Conservation (phyloP, 2,329 filamentous ascomycete species). For the Cladophialophora immunda region DNA sequence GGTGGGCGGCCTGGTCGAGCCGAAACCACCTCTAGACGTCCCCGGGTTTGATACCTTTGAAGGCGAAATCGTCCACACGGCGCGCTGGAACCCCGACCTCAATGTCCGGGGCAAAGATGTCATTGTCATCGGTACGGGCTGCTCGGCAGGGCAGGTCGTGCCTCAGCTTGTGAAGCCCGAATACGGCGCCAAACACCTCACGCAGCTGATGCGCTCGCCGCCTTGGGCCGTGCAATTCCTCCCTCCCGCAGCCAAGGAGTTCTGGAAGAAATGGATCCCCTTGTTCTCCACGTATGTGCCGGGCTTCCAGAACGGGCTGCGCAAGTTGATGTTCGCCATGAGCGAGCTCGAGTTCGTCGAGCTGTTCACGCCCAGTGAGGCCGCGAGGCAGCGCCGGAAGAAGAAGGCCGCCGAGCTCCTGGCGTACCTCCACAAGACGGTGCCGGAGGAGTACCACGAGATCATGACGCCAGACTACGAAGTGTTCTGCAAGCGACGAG, state of each 20-base stretch:
- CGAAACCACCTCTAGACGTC: slow-evolving; percentile 56
- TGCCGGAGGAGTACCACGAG: slow-evolving; percentile 68
- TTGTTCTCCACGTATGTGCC: slow-evolving; percentile 60
- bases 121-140: slow-evolving; percentile 66
- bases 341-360: slow-evolving; percentile 48
- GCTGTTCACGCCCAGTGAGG: slow-evolving; percentile 58
- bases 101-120: slow-evolving; percentile 64
- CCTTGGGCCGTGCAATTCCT: slow-evolving; percentile 62
- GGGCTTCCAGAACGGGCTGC: slow-evolving; percentile 56
- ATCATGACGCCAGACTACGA: slow-evolving; percentile 69
- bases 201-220: slow-evolving; percentile 66
- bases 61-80: slow-evolving; percentile 66
- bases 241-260: slow-evolving; percentile 48
- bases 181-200: slow-evolving; percentile 63
- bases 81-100: slow-evolving; percentile 61
- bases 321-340: slow-evolving; percentile 56
- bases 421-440: slow-evolving; percentile 56
- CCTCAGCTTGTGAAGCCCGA: slow-evolving; percentile 58
- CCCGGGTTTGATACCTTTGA: slow-evolving; percentile 63
- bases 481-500: slow-evolving; percentile 70
- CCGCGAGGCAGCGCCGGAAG: slow-evolving; percentile 50
- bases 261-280: slow-evolving; percentile 59
- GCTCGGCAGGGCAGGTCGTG: slow-evolving; percentile 66
- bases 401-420: slow-evolving; percentile 55
- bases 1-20: slow-evolving; percentile 65